A percentile compares a stretch with the other conserved stretches of the same genome.
Evolutionary conservation across 176 grass and related monocot species (phyloP).

Genomic region (Rhynchospora tenuis): DNA sequence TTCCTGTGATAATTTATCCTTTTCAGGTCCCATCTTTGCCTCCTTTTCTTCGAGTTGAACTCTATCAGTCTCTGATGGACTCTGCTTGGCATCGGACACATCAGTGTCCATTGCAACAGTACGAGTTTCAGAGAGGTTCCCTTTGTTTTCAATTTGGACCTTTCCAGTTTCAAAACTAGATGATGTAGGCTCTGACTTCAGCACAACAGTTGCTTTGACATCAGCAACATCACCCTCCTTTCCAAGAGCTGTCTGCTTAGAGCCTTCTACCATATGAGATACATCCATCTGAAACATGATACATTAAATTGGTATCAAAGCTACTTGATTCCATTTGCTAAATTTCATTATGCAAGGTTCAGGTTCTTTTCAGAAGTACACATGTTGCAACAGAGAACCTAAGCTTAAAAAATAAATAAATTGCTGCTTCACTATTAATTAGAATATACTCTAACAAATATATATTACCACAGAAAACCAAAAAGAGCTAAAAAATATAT

Average conservation of each 20-base stretch:
- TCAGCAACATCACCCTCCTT: constrained; percentile 26
- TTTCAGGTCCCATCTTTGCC: neutral
- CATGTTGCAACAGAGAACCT: neutral
- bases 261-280: constrained; percentile 28
- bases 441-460: neutral
- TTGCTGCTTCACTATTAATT: neutral
- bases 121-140: neutral
- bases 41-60: neutral
- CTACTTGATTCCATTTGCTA: neutral
- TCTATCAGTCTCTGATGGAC: neutral
- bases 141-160: constrained; percentile 6
- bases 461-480: neutral
- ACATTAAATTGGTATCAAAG: neutral
- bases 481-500: neutral
- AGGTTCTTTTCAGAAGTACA: neutral
- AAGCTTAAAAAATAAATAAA: neutral
- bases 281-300: constrained; percentile 43
- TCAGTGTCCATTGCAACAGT: neutral
- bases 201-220: constrained; percentile 12
- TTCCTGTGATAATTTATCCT: neutral
- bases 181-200: neutral
- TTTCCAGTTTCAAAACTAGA: constrained; percentile 1
- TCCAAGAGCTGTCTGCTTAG: constrained; percentile 29
- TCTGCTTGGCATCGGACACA: constrained; percentile 7
- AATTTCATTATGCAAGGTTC: neutral